Conservation (phyloP, 2,329 filamentous ascomycete genomes). For the Neofusicoccum parvum region DNA sequence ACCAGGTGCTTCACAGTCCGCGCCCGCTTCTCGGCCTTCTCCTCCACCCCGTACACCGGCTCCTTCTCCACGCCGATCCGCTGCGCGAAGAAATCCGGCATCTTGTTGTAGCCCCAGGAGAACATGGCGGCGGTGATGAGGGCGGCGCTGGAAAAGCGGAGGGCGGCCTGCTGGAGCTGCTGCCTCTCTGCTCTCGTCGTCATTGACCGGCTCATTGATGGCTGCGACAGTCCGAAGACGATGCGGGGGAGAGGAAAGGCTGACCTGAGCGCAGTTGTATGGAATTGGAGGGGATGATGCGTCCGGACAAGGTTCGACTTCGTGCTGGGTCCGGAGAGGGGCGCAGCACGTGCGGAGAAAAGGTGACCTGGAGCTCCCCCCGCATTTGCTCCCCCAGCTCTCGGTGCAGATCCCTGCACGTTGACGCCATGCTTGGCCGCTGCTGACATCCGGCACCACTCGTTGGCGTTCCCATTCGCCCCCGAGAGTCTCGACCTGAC, state of each 20-base stretch:
- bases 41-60: constrained; percentile 70
- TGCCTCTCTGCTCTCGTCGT: not conserved
- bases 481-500: too few species aligned
- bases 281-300: not conserved
- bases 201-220: not conserved
- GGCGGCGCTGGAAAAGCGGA: not conserved
- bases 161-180: not conserved
- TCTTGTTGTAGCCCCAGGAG: constrained; percentile 4
- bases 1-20: constrained; percentile 87
- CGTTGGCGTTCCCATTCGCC: not conserved
- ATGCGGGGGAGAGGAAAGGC: not conserved
- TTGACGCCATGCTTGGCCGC: not conserved
- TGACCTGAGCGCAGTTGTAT: not conserved
- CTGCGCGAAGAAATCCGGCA: constrained; percentile 8
- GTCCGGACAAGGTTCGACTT: not conserved
- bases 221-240: too few species aligned
- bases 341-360: not conserved
- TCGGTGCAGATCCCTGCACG: not conserved
- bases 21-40: constrained; percentile 73
- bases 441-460: too few species aligned
- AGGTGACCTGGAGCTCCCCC: not conserved
- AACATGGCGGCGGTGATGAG: constrained; percentile 13
- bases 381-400: not conserved
- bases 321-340: not conserved
- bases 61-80: constrained; percentile 1